Evolutionary conservation across 1,284 basidiomycete species (phyloP).

Genomic region (Cutaneotrichosporon sp.): DNA sequence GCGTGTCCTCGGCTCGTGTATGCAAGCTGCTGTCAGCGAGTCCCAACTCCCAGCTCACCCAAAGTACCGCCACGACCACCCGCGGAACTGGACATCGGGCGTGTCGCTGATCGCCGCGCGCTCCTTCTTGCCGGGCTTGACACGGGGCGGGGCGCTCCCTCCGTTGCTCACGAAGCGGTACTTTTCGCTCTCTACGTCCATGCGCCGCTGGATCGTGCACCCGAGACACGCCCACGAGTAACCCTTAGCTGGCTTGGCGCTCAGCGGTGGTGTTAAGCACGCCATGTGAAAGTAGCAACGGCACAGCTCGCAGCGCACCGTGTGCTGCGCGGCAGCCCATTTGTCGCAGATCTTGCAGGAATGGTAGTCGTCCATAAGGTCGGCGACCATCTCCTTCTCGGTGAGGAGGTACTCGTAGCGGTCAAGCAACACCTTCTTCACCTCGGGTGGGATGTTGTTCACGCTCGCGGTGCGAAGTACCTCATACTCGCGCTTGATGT

Average conservation of each 20-base stretch:
- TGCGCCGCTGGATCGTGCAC: constrained; percentile 82
- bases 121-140: constrained; percentile 65
- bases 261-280: constrained; percentile 89
- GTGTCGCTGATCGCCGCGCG: constrained; percentile 60
- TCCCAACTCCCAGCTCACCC: constrained; percentile 62
- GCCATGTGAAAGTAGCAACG: constrained; percentile 93
- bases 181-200: constrained; percentile 72
- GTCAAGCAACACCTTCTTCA: constrained; percentile 69
- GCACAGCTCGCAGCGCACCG: constrained; percentile 91
- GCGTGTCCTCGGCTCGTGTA: constrained; percentile 86
- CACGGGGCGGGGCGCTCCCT: constrained; percentile 50
- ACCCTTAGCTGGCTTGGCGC: constrained; percentile 91
- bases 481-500: constrained; percentile 97
- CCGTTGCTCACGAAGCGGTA: constrained; percentile 62
- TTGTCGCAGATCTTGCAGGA: constrained; percentile 79
- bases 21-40: constrained; percentile 62
- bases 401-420: constrained; percentile 94
- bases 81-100: constrained; percentile 66
- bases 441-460: constrained; percentile 77
- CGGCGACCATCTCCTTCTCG: constrained; percentile 86
- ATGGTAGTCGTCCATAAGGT: constrained; percentile 82
- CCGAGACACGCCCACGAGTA: constrained; percentile 97
- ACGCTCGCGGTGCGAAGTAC: constrained; percentile 83
- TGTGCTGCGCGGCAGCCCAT: constrained; percentile 76
- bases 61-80: constrained; percentile 96